phyloP scores from a whole-genome alignment of 1,284 basidiomycete species.

The Hymenochaete sp. region DNA sequence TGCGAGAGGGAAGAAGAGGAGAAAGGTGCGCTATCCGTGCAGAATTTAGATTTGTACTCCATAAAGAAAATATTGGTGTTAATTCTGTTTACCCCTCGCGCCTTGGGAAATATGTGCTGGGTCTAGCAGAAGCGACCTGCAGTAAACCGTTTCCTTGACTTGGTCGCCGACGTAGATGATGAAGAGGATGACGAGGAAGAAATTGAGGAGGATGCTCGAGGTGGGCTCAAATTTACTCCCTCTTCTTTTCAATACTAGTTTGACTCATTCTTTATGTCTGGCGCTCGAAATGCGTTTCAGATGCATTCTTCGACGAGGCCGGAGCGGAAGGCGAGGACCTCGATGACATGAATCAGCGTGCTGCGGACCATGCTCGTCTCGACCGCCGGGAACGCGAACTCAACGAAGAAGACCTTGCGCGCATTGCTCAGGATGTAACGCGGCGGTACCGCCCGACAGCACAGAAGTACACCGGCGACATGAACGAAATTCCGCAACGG shows the following conservation, averaged over 20 bases:
- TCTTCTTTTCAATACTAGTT: not conserved
- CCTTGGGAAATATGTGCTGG: slow-evolving; percentile 24
- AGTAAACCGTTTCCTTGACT: slow-evolving; percentile 85
- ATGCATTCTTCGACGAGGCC: slow-evolving; percentile 78
- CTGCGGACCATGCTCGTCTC: slow-evolving; percentile 68
- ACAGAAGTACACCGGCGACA: slow-evolving; percentile 77
- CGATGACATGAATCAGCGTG: slow-evolving; percentile 52
- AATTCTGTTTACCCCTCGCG: not conserved
- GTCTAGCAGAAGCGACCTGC: slow-evolving; percentile 55
- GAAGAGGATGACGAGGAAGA: slow-evolving; percentile 96
- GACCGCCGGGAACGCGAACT: slow-evolving; percentile 70
- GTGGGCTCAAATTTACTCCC: slow-evolving; percentile 33
- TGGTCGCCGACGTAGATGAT: slow-evolving; percentile 89
- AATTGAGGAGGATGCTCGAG: slow-evolving; percentile 72
- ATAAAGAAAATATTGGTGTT: too few species aligned
- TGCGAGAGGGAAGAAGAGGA: slow-evolving; percentile 41
- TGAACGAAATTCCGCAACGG: slow-evolving; percentile 93
- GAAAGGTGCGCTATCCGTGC: slow-evolving; percentile 43
- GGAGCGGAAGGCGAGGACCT: slow-evolving; percentile 61
- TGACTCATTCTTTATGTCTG: slow-evolving; percentile 4
- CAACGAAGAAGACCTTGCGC: slow-evolving; percentile 78
- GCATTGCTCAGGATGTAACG: slow-evolving; percentile 79
- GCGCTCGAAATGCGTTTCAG: slow-evolving; percentile 30
- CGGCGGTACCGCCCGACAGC: slow-evolving; percentile 70
- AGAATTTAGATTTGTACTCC: too few species aligned